Evolutionary conservation across 495 filamentous ascomycete genomes (phyloP), one percentile per base, ranked within the genome.

Genomic region (Xylaria bambusicola): DNA sequence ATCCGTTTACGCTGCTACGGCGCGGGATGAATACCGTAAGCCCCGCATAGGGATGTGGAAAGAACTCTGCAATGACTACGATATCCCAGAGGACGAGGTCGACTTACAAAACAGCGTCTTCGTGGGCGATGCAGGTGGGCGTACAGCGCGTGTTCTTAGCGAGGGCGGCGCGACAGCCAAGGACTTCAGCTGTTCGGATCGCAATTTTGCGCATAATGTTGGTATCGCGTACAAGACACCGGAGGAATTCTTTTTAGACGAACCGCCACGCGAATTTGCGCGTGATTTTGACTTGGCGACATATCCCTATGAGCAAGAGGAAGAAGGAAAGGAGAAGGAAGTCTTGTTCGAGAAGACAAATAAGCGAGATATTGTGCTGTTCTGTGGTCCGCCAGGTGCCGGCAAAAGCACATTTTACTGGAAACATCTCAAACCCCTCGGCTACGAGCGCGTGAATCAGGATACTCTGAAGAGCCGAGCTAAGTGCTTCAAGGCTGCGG

Each of bases 351-450:
- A 81, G 42, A 89, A 85, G 75, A 80, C 73, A 41, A 85, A 88
- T 61, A 65, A 82, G 10, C 66, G 86, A 54, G 93, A 97, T 52
- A 77, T 97, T 15, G 81, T 98, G 10, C 73, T 97, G 5, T 89
- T 96, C 69, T 92, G 89, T 56, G 94, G 94, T 7, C 89, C 88
- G 40, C 94, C 94, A 0, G 92, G 89, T 1, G 85, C 90, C 1
- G 94, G 95, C 24, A 98, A 98, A 69, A 93, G 89, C 21, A 92
- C 91, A 0, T 97, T 96, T 62, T 97, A 88, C 74, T 89, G 87
- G 85, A 86, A 81, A 26, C 74, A 90, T 60, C 70, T 98, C 17
- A 77, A 93, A 70, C 89, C 91, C 21, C 74, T 94, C 3, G 87
- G 86, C 27, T 97, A 94, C 70, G 86, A 86, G 71, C 83, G 93